Evolutionary conservation across 495 filamentous ascomycete species (phyloP).

Genomic region (Staphylotrichum tortipilum): DNA sequence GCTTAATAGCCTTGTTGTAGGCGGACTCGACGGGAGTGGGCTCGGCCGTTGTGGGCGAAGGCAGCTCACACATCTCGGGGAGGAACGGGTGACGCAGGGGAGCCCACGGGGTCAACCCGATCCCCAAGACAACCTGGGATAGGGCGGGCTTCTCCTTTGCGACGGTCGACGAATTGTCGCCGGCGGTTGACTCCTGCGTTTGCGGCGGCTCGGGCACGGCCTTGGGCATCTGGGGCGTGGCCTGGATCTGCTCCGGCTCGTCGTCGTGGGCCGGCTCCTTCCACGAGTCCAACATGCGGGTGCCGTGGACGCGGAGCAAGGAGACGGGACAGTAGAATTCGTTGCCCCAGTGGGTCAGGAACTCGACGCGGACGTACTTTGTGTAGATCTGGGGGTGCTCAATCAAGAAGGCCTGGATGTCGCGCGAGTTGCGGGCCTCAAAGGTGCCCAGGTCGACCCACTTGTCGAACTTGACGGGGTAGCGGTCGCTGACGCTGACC

Average conservation of each 20-base stretch:
- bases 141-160: conserved; percentile 4
- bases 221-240: conserved; percentile 15
- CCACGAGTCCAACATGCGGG: conserved; percentile 91
- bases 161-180: background rate
- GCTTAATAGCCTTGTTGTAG: background rate
- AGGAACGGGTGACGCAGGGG: conserved; percentile 10
- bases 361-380: conserved; percentile 82
- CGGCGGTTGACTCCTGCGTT: conserved; percentile 7
- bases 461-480: conserved; percentile 83
- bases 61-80: conserved; percentile 15
- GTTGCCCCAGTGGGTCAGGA: conserved; percentile 86
- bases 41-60: conserved; percentile 21
- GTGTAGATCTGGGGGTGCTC: conserved; percentile 94
- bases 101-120: conserved; percentile 23
- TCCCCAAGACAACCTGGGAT: conserved; percentile 1
- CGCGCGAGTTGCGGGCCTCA: conserved; percentile 81
- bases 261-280: conserved; percentile 49
- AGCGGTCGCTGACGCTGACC: conserved; percentile 83
- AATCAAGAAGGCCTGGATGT: conserved; percentile 87
- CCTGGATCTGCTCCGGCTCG: conserved; percentile 34
- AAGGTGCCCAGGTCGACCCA: conserved; percentile 87
- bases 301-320: conserved; percentile 84
- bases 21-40: conserved; percentile 17
- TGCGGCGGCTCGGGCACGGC: conserved; percentile 25
- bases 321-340: conserved; percentile 95